Conservation (phyloP, 2,329 filamentous ascomycete species). For the Leptographium lundbergii region DNA sequence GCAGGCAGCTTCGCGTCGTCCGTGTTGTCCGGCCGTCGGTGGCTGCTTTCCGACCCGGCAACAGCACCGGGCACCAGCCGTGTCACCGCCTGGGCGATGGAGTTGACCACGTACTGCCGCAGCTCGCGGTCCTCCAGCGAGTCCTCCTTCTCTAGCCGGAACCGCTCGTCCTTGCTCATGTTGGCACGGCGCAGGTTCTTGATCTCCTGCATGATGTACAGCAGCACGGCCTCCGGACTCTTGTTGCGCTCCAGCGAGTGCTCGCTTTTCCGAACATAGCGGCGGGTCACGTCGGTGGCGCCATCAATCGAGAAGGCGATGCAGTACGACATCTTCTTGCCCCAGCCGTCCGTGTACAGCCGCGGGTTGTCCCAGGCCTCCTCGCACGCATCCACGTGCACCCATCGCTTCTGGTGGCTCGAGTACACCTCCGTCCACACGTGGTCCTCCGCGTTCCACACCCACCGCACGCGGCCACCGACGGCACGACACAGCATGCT, state of each 20-base stretch:
- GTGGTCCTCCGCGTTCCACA: conserved; percentile 96
- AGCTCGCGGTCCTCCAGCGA: conserved; percentile 63
- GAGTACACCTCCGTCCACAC: conserved; percentile 98
- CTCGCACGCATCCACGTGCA: conserved; percentile 93
- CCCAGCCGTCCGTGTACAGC: conserved; percentile 89
- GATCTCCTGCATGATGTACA: conserved; percentile 88
- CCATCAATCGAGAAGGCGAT: conserved; percentile 91
- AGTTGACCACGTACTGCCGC: conserved; percentile 58
- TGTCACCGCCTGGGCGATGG: conserved; percentile 61
- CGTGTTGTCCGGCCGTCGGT: conserved; percentile 16
- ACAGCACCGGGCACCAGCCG: conserved; percentile 44
- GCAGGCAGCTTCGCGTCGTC: conserved; percentile 49
- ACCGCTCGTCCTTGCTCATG: conserved; percentile 74
- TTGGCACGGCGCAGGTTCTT: conserved; percentile 71
- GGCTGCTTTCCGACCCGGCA: conserved; percentile 11
- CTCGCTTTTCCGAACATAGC: conserved; percentile 59
- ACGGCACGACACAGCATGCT: conserved; percentile 94
- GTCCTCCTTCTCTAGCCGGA: conserved; percentile 70
- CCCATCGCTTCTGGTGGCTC: conserved; percentile 82
- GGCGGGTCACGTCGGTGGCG: conserved; percentile 51
- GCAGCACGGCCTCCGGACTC: conserved; percentile 77
- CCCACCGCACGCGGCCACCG: conserved; percentile 84
- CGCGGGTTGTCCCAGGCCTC: conserved; percentile 90
- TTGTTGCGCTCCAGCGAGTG: conserved; percentile 63
- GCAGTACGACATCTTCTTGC: conserved; percentile 93